phyloP scores from a whole-genome alignment of 116 monocot genomes.

The Cymodocea nodosa region DNA sequence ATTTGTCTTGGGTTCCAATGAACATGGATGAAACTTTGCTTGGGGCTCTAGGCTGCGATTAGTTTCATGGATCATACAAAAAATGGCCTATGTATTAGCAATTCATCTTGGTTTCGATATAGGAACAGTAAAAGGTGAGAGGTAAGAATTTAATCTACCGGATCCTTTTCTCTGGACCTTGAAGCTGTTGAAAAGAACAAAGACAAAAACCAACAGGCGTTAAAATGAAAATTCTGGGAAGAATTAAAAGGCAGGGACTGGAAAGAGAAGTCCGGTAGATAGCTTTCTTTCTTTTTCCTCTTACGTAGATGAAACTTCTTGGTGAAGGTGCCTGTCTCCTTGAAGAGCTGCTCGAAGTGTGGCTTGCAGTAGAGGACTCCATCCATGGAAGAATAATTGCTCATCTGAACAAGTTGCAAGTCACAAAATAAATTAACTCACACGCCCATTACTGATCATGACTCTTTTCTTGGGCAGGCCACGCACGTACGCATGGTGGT shows the following conservation, averaged over 20 bases:
- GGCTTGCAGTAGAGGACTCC: slow-evolving; percentile 88
- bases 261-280: no score
- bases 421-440: not conserved
- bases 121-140: no score
- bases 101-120: no score
- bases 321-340: slow-evolving; percentile 81
- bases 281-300: not conserved
- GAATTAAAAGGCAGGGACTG: not conserved
- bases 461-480: not conserved
- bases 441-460: not conserved
- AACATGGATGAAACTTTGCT: slow-evolving; percentile 77
- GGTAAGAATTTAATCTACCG: slow-evolving; percentile 18
- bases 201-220: not conserved
- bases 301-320: slow-evolving; percentile 60
- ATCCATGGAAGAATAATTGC: slow-evolving; percentile 86
- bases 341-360: slow-evolving; percentile 91
- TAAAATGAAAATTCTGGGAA: not conserved
- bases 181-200: slow-evolving; percentile 17
- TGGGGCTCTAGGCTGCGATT: slow-evolving; percentile 36
- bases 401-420: slow-evolving; percentile 29
- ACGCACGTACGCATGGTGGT: no score
- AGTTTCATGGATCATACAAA: not conserved
- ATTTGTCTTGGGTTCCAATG: slow-evolving; percentile 90
- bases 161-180: slow-evolving; percentile 28
- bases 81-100: not conserved